phyloP scores from a whole-genome alignment of 768 basidiomycete genomes.

The Termitomyces heimii region DNA sequence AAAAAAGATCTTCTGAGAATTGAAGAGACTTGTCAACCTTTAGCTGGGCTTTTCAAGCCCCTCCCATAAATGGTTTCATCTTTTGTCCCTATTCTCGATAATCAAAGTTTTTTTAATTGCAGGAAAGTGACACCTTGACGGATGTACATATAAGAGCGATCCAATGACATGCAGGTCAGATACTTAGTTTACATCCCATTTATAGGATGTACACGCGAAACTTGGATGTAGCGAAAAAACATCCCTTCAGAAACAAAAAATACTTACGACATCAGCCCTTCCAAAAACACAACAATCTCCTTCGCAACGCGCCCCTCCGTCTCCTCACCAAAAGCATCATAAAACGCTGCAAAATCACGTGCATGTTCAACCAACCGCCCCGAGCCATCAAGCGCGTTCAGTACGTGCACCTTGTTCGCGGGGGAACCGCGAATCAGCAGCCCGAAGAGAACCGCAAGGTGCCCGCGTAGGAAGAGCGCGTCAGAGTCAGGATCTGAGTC shows the following conservation, averaged over 20 bases:
- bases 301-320: slow-evolving; percentile 37
- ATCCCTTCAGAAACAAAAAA: background rate
- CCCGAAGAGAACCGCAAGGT: slow-evolving; percentile 71
- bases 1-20: no score
- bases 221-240: background rate
- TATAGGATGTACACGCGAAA: background rate
- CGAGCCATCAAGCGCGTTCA: slow-evolving; percentile 21
- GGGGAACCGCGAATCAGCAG: slow-evolving; percentile 37
- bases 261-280: slow-evolving; percentile 26
- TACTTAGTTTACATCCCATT: background rate
- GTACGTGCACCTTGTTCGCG: slow-evolving; percentile 29
- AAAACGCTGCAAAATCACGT: slow-evolving; percentile 43
- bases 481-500: slow-evolving; percentile 21
- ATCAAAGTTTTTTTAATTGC: no score
- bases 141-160: no score
- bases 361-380: slow-evolving; percentile 36
- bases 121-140: no score
- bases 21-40: no score
- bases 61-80: no score
- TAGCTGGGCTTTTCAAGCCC: no score
- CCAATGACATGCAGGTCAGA: no score
- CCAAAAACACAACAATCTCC: slow-evolving; percentile 51
- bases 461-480: slow-evolving; percentile 57
- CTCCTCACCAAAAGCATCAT: slow-evolving; percentile 23
- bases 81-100: no score